Evolutionary conservation across 2,329 filamentous ascomycete species (phyloP).

Genomic region (Taxawa tesnikishii): DNA sequence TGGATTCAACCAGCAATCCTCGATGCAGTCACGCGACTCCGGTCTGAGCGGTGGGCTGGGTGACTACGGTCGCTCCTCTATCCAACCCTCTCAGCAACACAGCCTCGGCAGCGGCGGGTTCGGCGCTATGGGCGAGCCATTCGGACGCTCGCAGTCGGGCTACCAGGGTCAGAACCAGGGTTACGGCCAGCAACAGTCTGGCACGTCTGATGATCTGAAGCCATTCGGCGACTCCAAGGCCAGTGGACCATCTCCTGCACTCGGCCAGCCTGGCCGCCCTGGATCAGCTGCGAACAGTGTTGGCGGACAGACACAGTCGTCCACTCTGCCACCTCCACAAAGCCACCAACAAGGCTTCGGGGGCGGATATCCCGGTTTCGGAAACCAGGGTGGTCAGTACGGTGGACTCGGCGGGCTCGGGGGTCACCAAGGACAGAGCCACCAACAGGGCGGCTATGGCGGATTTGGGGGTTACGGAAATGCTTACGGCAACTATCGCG

Average conservation of each 20-base stretch:
- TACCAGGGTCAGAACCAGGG: slow-evolving; percentile 40
- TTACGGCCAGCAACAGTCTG: slow-evolving; percentile 36
- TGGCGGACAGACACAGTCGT: slow-evolving; percentile 29
- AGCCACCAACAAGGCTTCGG: slow-evolving; percentile 45
- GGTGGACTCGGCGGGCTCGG: slow-evolving; percentile 38
- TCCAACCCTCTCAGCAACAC: slow-evolving; percentile 44
- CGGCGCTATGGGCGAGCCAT: slow-evolving; percentile 43
- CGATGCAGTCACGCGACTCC: slow-evolving; percentile 34
- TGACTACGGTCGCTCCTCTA: slow-evolving; percentile 42
- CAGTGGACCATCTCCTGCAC: slow-evolving; percentile 44
- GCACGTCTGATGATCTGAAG: slow-evolving; percentile 30
- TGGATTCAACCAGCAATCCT: slow-evolving; percentile 31
- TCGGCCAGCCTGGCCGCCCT: slow-evolving; percentile 50
- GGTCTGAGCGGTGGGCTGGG: slow-evolving; percentile 38
- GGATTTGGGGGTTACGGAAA: slow-evolving; percentile 21
- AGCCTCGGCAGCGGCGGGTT: slow-evolving; percentile 38
- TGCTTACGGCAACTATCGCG: slow-evolving; percentile 16
- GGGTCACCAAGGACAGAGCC: slow-evolving; percentile 31
- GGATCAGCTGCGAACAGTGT: slow-evolving; percentile 50
- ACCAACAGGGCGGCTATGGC: slow-evolving; percentile 32
- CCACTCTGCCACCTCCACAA: slow-evolving; percentile 40
- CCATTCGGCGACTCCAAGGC: slow-evolving; percentile 44
- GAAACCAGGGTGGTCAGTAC: slow-evolving; percentile 36
- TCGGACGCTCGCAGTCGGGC: slow-evolving; percentile 44
- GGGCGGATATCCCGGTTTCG: slow-evolving; percentile 41